phyloP scores from a whole-genome alignment of 2,329 filamentous ascomycete species.

The Neocatenulostroma microsporum region DNA sequence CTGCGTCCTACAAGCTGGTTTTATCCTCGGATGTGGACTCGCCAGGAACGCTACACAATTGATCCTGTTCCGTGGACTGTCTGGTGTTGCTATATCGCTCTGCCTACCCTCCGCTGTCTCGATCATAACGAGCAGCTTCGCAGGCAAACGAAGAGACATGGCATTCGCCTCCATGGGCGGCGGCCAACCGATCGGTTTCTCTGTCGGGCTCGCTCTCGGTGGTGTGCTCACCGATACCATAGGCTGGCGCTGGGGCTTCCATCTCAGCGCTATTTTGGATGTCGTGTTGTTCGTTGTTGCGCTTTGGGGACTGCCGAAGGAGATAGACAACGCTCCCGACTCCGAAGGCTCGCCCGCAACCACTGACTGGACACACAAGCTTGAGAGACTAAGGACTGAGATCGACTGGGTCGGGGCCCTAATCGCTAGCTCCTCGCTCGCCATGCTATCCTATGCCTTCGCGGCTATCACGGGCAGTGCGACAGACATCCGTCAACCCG shows the following conservation, averaged over 20 bases:
- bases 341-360: slow-evolving; percentile 12
- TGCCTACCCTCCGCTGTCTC: slow-evolving; percentile 41
- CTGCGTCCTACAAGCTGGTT: slow-evolving; percentile 37
- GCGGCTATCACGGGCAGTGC: slow-evolving; percentile 27
- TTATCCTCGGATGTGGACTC: slow-evolving; percentile 40
- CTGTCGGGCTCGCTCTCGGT: slow-evolving; percentile 44
- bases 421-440: slow-evolving; percentile 41
- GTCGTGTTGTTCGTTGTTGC: slow-evolving; percentile 33
- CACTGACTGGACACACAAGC: slow-evolving; percentile 16
- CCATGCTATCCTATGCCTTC: slow-evolving; percentile 47
- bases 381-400: slow-evolving; percentile 30
- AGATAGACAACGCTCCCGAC: slow-evolving; percentile 10
- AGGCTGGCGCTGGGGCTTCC: slow-evolving; percentile 48
- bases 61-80: slow-evolving; percentile 20
- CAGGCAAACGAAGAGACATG: slow-evolving; percentile 44
- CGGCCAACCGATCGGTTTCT: slow-evolving; percentile 46
- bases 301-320: slow-evolving; percentile 32
- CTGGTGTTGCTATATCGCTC: slow-evolving; percentile 12
- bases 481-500: slow-evolving; percentile 16
- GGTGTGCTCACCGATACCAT: slow-evolving; percentile 43
- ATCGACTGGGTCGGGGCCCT: slow-evolving; percentile 49
- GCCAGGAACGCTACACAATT: slow-evolving; percentile 26
- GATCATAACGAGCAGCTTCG: slow-evolving; percentile 39
- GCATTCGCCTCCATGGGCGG: slow-evolving; percentile 46
- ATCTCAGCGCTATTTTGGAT: slow-evolving; percentile 40